Conservation (phyloP, 1,284 basidiomycete genomes). For the Rhizopogon parksii region DNA sequence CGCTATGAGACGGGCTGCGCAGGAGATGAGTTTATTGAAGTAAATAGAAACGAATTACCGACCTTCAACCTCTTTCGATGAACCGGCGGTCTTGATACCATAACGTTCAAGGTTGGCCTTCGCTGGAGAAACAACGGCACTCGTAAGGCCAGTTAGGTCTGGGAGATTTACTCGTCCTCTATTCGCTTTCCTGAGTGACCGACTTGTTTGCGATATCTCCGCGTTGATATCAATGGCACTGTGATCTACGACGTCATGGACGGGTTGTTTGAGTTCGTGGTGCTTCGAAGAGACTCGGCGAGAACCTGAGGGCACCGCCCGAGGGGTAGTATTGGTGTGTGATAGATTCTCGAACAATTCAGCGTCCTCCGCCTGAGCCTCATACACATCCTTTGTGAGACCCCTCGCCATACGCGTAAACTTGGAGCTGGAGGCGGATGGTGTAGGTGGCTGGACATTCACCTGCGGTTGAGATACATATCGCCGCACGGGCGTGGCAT, state of each 20-base stretch:
- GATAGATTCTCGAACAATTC: neutral
- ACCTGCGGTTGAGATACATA: constrained; percentile 37
- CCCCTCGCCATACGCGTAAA: constrained; percentile 55
- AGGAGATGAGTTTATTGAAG: constrained; percentile 4
- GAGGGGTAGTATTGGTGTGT: constrained; percentile 1
- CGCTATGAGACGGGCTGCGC: constrained; percentile 45
- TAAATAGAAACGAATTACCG: constrained; percentile 5
- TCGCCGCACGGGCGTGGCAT: constrained; percentile 22
- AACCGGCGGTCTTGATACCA: constrained; percentile 35
- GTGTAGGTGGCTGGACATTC: constrained; percentile 51
- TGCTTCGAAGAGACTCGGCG: neutral
- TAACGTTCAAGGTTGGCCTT: constrained; percentile 47
- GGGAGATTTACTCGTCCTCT: constrained; percentile 50
- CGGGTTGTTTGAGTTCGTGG: constrained; percentile 7
- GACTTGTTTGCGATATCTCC: constrained; percentile 11
- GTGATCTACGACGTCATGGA: constrained; percentile 10
- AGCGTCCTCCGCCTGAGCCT: constrained; percentile 24
- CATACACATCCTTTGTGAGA: constrained; percentile 47
- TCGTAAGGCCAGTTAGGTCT: constrained; percentile 74
- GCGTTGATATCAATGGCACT: constrained; percentile 7
- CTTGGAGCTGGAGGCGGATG: constrained; percentile 42
- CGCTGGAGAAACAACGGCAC: constrained; percentile 62
- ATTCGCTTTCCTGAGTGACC: constrained; percentile 17
- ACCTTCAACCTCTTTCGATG: constrained; percentile 58
- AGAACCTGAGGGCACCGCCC: constrained; percentile 6